Conservation (phyloP, 1,284 basidiomycete genomes). For the Boletus sp. region DNA sequence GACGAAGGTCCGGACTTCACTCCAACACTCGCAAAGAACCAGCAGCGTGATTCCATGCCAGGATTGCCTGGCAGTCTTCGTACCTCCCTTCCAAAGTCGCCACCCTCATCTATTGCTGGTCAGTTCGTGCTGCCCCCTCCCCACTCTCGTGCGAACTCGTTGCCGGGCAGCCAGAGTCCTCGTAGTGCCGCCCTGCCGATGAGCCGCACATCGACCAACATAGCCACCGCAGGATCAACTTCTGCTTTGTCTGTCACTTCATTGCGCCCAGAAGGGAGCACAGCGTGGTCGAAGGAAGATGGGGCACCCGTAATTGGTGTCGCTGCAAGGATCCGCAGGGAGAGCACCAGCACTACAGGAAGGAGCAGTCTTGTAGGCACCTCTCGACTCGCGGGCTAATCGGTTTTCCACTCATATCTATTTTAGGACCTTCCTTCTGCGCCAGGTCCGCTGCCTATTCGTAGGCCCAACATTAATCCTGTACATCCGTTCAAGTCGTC, state of each 20-base stretch:
- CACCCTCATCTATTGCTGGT: conserved; percentile 53
- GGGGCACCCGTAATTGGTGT: conserved; percentile 33
- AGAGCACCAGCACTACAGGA: conserved; percentile 43
- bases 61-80: conserved; percentile 50
- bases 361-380: conserved; percentile 40
- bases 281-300: conserved; percentile 46
- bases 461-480: conserved; percentile 53
- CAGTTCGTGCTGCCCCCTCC: conserved; percentile 57
- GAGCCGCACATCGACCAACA: conserved; percentile 38
- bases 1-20: conserved; percentile 62
- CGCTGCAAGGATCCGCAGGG: conserved; percentile 46
- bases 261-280: conserved; percentile 43
- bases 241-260: conserved; percentile 44
- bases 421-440: conserved; percentile 42
- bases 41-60: conserved; percentile 54
- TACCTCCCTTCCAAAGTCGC: conserved; percentile 48
- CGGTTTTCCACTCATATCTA: conserved; percentile 25
- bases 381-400: conserved; percentile 1
- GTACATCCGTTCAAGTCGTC: conserved; percentile 72
- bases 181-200: conserved; percentile 44
- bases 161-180: conserved; percentile 37
- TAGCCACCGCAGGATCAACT: conserved; percentile 38
- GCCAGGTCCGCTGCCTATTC: conserved; percentile 54
- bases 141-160: conserved; percentile 41
- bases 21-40: conserved; percentile 61